Evolutionary conservation across 2,329 filamentous ascomycete genomes (phyloP).

Genomic region (Aspergillus fumigatus): DNA sequence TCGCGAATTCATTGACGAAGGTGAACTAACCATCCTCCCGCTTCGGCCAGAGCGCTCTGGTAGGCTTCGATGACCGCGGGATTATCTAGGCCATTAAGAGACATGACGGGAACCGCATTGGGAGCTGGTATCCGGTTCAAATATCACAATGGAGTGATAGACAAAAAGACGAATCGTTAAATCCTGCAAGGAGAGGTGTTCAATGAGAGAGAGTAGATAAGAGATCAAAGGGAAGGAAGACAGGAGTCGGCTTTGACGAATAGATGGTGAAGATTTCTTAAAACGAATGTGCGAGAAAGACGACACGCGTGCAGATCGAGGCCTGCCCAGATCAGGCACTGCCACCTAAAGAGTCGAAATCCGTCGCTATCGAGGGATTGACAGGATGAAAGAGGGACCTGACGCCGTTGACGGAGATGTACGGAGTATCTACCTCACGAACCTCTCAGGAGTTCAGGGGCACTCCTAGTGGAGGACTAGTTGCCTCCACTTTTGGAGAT

Average conservation of each 20-base stretch:
- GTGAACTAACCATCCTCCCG: slow-evolving; percentile 81
- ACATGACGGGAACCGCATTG: slow-evolving; percentile 60
- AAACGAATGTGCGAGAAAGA: slow-evolving; percentile 4
- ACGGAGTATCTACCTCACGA: slow-evolving; percentile 8
- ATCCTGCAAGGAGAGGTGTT: not conserved
- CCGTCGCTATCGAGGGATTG: not conserved
- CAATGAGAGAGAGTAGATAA: slow-evolving; percentile 10
- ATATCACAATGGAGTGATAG: not conserved
- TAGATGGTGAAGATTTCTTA: not conserved
- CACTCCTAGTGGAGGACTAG: slow-evolving; percentile 13
- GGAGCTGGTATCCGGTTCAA: slow-evolving; percentile 10
- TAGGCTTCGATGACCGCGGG: slow-evolving; percentile 77
- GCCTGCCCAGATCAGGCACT: not conserved
- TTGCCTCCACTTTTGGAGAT: slow-evolving; percentile 11
- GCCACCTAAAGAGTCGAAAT: not conserved
- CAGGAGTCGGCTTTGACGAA: not conserved
- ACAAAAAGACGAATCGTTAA: not conserved
- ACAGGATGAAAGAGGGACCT: not conserved
- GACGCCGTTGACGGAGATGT: not conserved
- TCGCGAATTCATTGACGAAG: slow-evolving; percentile 6
- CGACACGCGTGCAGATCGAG: not conserved
- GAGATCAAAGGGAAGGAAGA: not conserved
- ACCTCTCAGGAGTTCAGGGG: slow-evolving; percentile 23
- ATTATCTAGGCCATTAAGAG: slow-evolving; percentile 90
- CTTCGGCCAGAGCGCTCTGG: slow-evolving; percentile 71